These are phyloP conservation scores for Hypholoma fasciculare DNA, from an alignment of 768 basidiomycete genomes.

Conservation along the genomic window DNA sequence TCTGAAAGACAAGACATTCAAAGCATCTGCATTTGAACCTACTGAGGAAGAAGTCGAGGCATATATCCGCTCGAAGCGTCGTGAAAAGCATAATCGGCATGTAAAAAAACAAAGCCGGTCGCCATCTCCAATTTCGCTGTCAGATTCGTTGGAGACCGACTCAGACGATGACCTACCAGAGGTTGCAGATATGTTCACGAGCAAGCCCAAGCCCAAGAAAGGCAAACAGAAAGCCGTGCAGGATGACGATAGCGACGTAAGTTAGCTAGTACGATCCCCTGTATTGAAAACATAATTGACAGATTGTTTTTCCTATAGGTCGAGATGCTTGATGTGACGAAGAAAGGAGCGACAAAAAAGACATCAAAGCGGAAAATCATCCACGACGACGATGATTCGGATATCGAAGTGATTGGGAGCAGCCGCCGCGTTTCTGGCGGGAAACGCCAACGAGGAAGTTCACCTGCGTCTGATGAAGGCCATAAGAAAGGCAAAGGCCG, in stretches of 20 bases:
- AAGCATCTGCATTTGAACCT: slow-evolving; percentile 68
- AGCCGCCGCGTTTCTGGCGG: slow-evolving; percentile 5
- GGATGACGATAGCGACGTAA: slow-evolving; percentile 2
- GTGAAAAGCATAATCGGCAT: slow-evolving; percentile 20
- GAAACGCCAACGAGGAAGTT: slow-evolving; percentile 16
- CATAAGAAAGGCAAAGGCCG: slow-evolving; percentile 28
- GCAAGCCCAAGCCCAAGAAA: slow-evolving; percentile 33
- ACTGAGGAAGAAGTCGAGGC: slow-evolving; percentile 53
- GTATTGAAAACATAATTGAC: neutral
- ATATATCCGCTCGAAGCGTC: slow-evolving; percentile 35
- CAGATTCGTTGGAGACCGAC: slow-evolving; percentile 26
- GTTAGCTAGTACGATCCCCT: neutral
- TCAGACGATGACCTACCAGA: slow-evolving; percentile 59
- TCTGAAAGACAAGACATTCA: slow-evolving; percentile 54
- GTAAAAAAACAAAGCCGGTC: slow-evolving; percentile 12
- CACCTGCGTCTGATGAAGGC: slow-evolving; percentile 1
- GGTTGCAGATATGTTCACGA: slow-evolving; percentile 38
- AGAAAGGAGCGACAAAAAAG: slow-evolving; percentile 15
- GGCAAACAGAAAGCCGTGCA: neutral
- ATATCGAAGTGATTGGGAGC: slow-evolving; percentile 19
- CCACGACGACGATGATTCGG: slow-evolving; percentile 23
- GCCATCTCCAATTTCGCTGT: slow-evolving; percentile 25
- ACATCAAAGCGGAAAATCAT: slow-evolving; percentile 19
- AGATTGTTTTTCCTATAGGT: neutral
- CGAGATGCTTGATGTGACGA: slow-evolving; percentile 26